A percentile compares a stretch with the other conserved stretches of the same genome.
These are phyloP conservation scores for Eimeria tenella DNA, from an alignment of 169 alveolate genomes.

Conservation along the genomic window DNA sequence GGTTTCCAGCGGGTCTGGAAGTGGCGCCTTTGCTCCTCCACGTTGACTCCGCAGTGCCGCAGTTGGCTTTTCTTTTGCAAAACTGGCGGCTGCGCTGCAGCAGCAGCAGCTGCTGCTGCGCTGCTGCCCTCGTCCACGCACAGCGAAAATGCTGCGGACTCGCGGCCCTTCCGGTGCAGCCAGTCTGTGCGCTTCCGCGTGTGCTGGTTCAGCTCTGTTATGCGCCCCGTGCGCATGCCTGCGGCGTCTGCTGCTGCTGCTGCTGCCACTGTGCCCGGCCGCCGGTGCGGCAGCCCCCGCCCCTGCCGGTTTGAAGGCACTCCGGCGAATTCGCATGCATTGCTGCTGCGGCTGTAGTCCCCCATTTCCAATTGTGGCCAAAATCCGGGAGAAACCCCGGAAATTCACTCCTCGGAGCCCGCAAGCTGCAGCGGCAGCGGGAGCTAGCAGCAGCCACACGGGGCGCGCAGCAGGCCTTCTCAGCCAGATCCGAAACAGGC, in stretches of 20 bases:
- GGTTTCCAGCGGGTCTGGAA: slow-evolving; percentile 77
- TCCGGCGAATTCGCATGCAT: background rate
- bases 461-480: too few species aligned
- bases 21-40: slow-evolving; percentile 49
- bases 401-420: too few species aligned
- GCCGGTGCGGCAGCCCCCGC: background rate
- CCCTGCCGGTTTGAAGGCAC: background rate
- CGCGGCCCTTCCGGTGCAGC: background rate
- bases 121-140: background rate
- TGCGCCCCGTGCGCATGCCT: slow-evolving; percentile 51
- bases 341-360: too few species aligned
- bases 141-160: background rate
- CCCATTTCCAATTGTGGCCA: too few species aligned
- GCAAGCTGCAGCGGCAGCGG: too few species aligned
- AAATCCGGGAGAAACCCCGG: too few species aligned
- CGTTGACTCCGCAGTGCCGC: slow-evolving; percentile 47
- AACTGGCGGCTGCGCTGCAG: background rate
- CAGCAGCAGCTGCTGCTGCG: background rate
- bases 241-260: slow-evolving; percentile 31
- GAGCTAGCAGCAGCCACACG: too few species aligned
- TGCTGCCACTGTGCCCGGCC: background rate
- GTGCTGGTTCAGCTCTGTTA: slow-evolving; percentile 36
- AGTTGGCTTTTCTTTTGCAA: slow-evolving; percentile 18
- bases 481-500: too few species aligned
- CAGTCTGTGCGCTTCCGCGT: slow-evolving; percentile 49